A percentile compares a stretch with the other conserved stretches of the same genome.
These are phyloP conservation scores for Xylariaceae sp. DNA, from an alignment of 2,329 filamentous ascomycete species.

Conservation along the genomic window DNA sequence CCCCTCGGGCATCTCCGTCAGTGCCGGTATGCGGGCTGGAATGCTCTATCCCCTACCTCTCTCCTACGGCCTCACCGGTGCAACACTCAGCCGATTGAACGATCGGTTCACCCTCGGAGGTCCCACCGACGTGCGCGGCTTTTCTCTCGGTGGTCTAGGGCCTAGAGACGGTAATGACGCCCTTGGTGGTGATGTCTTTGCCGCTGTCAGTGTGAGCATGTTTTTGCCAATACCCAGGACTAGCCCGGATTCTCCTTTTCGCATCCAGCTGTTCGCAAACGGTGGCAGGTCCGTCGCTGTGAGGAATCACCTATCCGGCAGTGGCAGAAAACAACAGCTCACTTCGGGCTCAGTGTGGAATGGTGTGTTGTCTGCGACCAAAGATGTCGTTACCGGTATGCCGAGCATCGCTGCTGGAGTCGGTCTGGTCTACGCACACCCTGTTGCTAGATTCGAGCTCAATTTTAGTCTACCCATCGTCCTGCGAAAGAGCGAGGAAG, in stretches of 20 bases:
- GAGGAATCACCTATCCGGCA: slow-evolving; percentile 51
- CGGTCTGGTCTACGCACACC: slow-evolving; percentile 91
- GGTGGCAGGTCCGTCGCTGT: slow-evolving; percentile 80
- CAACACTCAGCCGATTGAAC: slow-evolving; percentile 74
- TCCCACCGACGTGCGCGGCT: slow-evolving; percentile 90
- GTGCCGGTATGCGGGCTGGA: slow-evolving; percentile 75
- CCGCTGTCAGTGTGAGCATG: slow-evolving; percentile 81
- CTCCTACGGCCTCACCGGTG: slow-evolving; percentile 48
- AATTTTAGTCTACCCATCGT: slow-evolving; percentile 91
- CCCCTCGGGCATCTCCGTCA: slow-evolving; percentile 75
- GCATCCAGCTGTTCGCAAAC: slow-evolving; percentile 88
- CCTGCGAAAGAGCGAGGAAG: slow-evolving; percentile 76
- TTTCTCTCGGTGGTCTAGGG: slow-evolving; percentile 83
- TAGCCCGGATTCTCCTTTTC: slow-evolving; percentile 76
- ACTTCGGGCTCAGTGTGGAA: slow-evolving; percentile 44
- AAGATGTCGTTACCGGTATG: slow-evolving; percentile 67
- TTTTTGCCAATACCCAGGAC: slow-evolving; percentile 79
- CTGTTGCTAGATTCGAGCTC: slow-evolving; percentile 87
- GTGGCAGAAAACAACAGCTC: slow-evolving; percentile 35
- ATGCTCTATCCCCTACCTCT: slow-evolving; percentile 77
- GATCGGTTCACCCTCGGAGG: slow-evolving; percentile 95
- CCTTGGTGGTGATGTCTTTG: slow-evolving; percentile 87
- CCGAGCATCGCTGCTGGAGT: slow-evolving; percentile 85
- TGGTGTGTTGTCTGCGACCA: slow-evolving; percentile 59
- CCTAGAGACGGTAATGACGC: slow-evolving; percentile 82